phyloP scores from a whole-genome alignment of 2,329 filamentous ascomycete genomes.

The Epichloe sylvatica region DNA sequence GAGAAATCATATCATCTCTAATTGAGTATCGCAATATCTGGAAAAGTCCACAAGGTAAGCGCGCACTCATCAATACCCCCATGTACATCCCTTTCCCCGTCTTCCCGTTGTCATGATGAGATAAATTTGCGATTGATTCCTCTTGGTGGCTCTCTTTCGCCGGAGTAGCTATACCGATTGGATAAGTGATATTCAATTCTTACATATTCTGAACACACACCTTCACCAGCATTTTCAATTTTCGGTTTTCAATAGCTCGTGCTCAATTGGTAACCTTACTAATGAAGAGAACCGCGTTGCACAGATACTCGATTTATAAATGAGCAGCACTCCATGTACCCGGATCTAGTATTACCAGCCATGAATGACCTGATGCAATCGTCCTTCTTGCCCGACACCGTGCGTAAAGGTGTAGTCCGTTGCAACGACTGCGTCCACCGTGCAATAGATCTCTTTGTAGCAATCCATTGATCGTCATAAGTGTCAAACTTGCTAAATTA shows the following conservation, averaged over 20 bases:
- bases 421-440: too few species aligned
- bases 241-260: too few species aligned
- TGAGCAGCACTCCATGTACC: too few species aligned
- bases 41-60: not conserved
- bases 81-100: slow-evolving; percentile 4
- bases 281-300: too few species aligned
- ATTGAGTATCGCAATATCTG: not conserved
- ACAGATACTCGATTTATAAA: too few species aligned
- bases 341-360: too few species aligned
- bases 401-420: too few species aligned
- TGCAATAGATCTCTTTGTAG: not conserved
- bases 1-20: not conserved
- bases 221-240: slow-evolving; percentile 7
- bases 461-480: not conserved
- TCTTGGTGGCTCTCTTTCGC: slow-evolving; percentile 71
- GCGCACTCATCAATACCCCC: not conserved
- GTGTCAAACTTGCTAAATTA: not conserved
- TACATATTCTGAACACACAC: slow-evolving; percentile 83
- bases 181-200: slow-evolving; percentile 83
- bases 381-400: too few species aligned
- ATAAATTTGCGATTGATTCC: slow-evolving; percentile 98
- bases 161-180: slow-evolving; percentile 70
- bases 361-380: too few species aligned
- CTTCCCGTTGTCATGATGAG: slow-evolving; percentile 53
- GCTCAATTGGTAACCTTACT: not conserved